Evolutionary conservation across 257 asterid species (phyloP), one percentile per base, ranked within the genome.

Genomic region (Ophiorrhiza pumila): DNA sequence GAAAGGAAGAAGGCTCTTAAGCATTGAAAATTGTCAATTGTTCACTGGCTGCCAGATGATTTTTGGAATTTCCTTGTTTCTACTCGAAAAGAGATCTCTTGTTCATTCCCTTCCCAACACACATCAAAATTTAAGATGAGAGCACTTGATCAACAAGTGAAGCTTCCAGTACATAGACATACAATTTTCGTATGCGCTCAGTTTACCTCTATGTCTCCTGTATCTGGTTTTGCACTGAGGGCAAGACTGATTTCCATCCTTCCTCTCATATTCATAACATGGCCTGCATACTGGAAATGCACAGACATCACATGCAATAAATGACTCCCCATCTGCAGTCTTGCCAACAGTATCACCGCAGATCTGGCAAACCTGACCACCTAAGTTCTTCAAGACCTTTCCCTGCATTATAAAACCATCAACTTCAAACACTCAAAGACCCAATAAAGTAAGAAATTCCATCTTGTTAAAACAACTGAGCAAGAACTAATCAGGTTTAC

Each of bases 181-280:
- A 39, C 15, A 18, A 41, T 17, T 67, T 22, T 39, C 14, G 32
- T 14, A 32, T 34, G 68, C 20, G 5, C 61, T 5, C 17, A 68
- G 31, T 4, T 57, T 76, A 95, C 99, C 99, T 90, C 87, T 92
- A 80, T 90, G 98, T 66, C 96, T 86, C 87, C 85, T 90, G 86
- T 95, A 90, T 88, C 95, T 87, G 77, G 97, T 92, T 80, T 95
- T 92, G 96, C 99, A 95, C 84, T 92, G 98, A 45, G 98, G 99
- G 76, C 99, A 95, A 81, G 93, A 90, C 72, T 92, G 93, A 76
- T 90, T 90, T 45, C 97, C 99, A 39, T 95, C 99, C 87, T 92
- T 95, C 71, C 98, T 92, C 87, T 95, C 99, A 57, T 92, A 95
- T 74, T 95, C 99, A 78, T 95, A 95, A 81, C 99, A 95, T 32